Conservation (phyloP, 1,284 basidiomycete species). For the Austroboletus rostrupii region DNA sequence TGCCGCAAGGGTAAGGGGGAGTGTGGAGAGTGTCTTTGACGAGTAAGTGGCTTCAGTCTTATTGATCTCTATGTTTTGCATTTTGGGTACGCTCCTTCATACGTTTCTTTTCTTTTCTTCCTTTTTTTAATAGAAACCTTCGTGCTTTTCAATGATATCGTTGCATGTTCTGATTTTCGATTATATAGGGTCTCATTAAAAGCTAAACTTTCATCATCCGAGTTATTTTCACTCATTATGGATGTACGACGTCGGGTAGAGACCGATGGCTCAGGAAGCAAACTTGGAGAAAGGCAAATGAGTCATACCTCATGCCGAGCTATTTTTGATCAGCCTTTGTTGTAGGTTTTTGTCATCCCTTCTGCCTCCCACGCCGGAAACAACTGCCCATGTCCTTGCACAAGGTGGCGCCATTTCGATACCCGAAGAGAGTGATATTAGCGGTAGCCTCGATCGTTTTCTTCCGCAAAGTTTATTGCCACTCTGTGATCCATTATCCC, state of each 20-base stretch:
- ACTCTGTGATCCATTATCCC: slow-evolving; percentile 4
- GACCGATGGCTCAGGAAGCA: slow-evolving; percentile 60
- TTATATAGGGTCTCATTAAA: slow-evolving; percentile 71
- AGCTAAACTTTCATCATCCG: slow-evolving; percentile 61
- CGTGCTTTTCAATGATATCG: too few species aligned
- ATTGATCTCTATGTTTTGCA: background rate
- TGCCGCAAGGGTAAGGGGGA: slow-evolving; percentile 64
- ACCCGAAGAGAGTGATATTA: slow-evolving; percentile 12
- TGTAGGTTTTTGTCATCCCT: slow-evolving; percentile 70
- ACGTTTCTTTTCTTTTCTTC: background rate
- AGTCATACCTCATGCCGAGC: background rate
- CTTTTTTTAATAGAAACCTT: too few species aligned
- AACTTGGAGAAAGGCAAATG: slow-evolving; percentile 32
- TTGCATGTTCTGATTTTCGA: slow-evolving; percentile 8
- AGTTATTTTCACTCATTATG: slow-evolving; percentile 63
- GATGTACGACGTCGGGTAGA: slow-evolving; percentile 76
- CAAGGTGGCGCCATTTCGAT: slow-evolving; percentile 53
- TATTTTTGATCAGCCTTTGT: background rate
- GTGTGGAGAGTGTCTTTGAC: slow-evolving; percentile 78
- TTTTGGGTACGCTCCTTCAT: background rate
- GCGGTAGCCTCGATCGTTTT: background rate
- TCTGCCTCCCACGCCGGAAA: slow-evolving; percentile 67
- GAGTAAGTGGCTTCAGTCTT: slow-evolving; percentile 45
- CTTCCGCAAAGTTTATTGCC: background rate
- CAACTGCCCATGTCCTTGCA: slow-evolving; percentile 62